Conservation (phyloP, 177 flowering plant species). For the Tripterygium wilfordii region DNA sequence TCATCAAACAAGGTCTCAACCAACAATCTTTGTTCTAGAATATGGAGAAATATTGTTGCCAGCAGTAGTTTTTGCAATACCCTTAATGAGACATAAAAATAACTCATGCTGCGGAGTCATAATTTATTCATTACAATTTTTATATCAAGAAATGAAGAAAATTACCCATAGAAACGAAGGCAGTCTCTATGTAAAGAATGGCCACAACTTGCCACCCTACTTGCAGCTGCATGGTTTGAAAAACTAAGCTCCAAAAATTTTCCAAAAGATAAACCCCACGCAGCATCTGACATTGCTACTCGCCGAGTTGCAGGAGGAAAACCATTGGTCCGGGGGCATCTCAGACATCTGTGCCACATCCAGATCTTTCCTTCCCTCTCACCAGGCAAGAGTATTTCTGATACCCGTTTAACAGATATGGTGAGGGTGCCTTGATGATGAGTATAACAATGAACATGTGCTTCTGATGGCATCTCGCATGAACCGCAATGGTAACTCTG, state of each 20-base stretch:
- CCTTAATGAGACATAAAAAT: too few relatives aligned
- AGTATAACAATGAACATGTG: conserved; percentile 97
- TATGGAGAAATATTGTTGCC: too few relatives aligned
- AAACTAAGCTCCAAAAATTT: conserved; percentile 99
- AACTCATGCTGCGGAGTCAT: too few relatives aligned
- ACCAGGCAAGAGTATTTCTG: conserved; percentile 70
- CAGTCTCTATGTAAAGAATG: conserved; percentile 98
- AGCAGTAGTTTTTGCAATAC: too few relatives aligned
- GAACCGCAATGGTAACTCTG: conserved; percentile 74
- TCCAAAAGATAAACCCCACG: conserved; percentile 99
- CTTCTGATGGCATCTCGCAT: conserved; percentile 96
- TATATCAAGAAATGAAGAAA: neutral
- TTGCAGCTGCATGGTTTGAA: conserved; percentile 99
- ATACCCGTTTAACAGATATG: conserved; percentile 81
- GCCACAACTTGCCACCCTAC: conserved; percentile 98
- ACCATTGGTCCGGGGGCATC: conserved; percentile 71
- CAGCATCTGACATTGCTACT: conserved; percentile 97
- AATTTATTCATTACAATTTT: too few relatives aligned
- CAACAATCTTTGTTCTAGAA: too few relatives aligned
- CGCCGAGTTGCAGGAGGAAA: conserved; percentile 94
- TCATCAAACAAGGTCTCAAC: too few relatives aligned
- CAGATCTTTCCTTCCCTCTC: conserved; percentile 95
- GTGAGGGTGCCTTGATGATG: conserved; percentile 96
- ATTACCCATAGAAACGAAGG: conserved; percentile 96
- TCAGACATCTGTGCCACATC: conserved; percentile 99